Base-by-base conservation (phyloP, 768 basidiomycete species). In the Melanogaster broomeanus region DNA sequence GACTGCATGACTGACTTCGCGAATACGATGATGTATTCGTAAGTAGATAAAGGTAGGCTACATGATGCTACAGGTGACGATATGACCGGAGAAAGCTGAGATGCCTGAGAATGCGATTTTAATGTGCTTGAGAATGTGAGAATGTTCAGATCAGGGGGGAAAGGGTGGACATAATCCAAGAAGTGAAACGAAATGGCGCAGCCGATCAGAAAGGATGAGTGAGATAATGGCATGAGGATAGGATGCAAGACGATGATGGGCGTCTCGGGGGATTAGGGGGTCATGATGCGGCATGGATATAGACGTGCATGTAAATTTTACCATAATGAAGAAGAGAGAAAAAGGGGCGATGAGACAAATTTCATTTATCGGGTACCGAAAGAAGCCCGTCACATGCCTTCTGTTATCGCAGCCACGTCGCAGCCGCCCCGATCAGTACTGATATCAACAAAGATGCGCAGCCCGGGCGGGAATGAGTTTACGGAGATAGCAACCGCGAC, bases 401-500 rank as follows among this genome's bases (percentile, higher is more conserved):
- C 35, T 35, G 35, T 9, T 16, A 35, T 35, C 18, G 35, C 16
- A 35, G 35, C 15, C 18, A 18, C 15, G 8, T 19, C 35, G n/a
- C 6, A 37, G 18, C 18, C 35, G 18, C 18, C 35, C 35, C 18
- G 18, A 9, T 37, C 35, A 4, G 35, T 9, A 11, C 18, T 4
- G 13, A 62, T 41, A 11, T 62, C 61, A 11, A 62, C 42, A 42
- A 60, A 48, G 28, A 62, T 39, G 31, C 61, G 50, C 30, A 62
- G 49, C 4, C 16, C 28, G 4, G 49, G 21, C 2, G 57, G 52
- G 13, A 62, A 40, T 16, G 42, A 39, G 21, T 33, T 18, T 5
- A 47, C 40, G 3, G 49, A 43, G 7, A 62, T 47, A 18, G 35
- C 54, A 15, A 49, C 27, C 1, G 51, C 50, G 8, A 30, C 24